Conservation (phyloP, 1,139 yeast genomes). For the Debaryomyces singareniensis region DNA sequence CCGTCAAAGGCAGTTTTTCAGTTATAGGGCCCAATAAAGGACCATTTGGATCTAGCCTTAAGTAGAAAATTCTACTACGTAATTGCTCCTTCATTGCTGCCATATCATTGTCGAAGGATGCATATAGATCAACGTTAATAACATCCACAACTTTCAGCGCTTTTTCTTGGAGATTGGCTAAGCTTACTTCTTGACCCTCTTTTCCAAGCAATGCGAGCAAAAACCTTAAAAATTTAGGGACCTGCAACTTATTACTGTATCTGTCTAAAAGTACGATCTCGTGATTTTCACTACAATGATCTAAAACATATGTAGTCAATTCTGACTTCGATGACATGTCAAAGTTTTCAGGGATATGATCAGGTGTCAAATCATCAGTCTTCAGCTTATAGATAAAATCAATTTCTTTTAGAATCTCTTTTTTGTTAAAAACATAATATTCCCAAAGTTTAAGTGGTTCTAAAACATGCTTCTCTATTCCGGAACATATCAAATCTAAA, state of each 20-base stretch:
- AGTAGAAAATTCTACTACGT: slow-evolving; percentile 66
- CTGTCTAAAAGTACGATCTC: slow-evolving; percentile 27
- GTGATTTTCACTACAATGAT: slow-evolving; percentile 25
- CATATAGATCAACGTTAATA: slow-evolving; percentile 67
- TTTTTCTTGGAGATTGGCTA: slow-evolving; percentile 27
- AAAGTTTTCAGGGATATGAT: slow-evolving; percentile 22
- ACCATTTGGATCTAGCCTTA: slow-evolving; percentile 73
- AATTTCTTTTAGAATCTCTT: slow-evolving; percentile 24
- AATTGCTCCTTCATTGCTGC: slow-evolving; percentile 60
- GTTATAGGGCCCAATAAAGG: slow-evolving; percentile 69
- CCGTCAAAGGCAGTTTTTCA: slow-evolving; percentile 57
- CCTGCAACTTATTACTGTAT: slow-evolving; percentile 49
- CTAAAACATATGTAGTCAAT: slow-evolving; percentile 48
- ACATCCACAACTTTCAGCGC: slow-evolving; percentile 63
- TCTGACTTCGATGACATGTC: slow-evolving; percentile 29
- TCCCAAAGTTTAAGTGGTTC: slow-evolving; percentile 76
- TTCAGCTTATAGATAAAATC: slow-evolving; percentile 35
- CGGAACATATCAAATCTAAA: slow-evolving; percentile 54
- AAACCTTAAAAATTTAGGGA: slow-evolving; percentile 42
- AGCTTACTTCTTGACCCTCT: slow-evolving; percentile 22
- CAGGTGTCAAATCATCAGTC: slow-evolving; percentile 14
- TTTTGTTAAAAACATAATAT: slow-evolving; percentile 66
- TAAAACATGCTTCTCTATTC: slow-evolving; percentile 61
- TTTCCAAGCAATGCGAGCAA: slow-evolving; percentile 28
- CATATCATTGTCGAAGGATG: slow-evolving; percentile 70